Base-by-base conservation (phyloP, 129 eudicot genomes). In the Mikania micrantha region DNA sequence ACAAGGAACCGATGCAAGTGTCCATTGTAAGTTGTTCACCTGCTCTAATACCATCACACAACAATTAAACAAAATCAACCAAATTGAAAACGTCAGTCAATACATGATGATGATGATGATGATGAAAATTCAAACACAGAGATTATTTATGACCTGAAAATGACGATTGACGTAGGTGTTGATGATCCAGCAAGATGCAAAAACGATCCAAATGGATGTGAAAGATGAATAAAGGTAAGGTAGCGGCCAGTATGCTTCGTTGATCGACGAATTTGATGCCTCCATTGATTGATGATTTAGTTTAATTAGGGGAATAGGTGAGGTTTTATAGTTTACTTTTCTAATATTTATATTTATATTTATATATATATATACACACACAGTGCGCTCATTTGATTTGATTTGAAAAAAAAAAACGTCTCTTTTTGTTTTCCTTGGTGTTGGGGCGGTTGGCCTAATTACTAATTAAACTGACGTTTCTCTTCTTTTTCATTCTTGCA, bases 21-120 rank as follows among this genome's bases (percentile, higher is more conserved):
- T 71, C 99, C 99, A 94, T 47, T 94, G 99, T 80, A 94, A 77
- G 45, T 68, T 87, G 66, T 83, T 94, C 64, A 88, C 83, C 99
- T 94, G 97, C 83, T 83, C 85, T 76, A 82, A 83, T 78, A 74
- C 50, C 82, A 78, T 72, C 24, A 29, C 58, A 64, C 19, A 20
- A 53, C 54, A 24, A 67, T 44, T 35, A 75, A 75, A 59, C 80
- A 32, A 67, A 60, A 45, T 47, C 9, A 16, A 47, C 25, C 45
- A n/a, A n/a, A n/a, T n/a, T n/a, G n/a, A n/a, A n/a, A n/a, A n/a
- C n/a, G n/a, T n/a, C n/a, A n/a, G n/a, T n/a, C n/a, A n/a, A n/a
- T n/a, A n/a, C n/a, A n/a, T n/a, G n/a, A n/a, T n/a, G n/a, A n/a
- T n/a, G n/a, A n/a, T n/a, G n/a, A n/a, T n/a, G n/a, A n/a, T n/a